Evolutionary conservation across 75 land plant species (phyloP).

Genomic region (Isoetes taiwanensis): DNA sequence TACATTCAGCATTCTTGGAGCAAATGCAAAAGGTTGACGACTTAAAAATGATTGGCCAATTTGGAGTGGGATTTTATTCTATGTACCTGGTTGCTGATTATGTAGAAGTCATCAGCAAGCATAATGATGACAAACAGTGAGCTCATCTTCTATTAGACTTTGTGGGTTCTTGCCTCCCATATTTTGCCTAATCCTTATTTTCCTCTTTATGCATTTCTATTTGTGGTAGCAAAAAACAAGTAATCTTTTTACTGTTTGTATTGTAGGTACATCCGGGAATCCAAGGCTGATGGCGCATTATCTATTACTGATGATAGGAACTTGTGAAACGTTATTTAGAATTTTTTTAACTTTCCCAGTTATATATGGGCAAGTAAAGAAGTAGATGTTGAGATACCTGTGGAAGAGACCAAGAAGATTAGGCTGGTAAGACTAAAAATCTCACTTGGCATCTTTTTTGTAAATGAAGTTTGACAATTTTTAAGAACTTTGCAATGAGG

Average conservation of each 20-base stretch:
- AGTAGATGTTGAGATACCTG: slow-evolving; percentile 2
- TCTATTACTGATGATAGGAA: slow-evolving; percentile 2
- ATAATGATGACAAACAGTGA: slow-evolving; percentile 3
- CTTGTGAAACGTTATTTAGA: background rate
- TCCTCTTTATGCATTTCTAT: background rate
- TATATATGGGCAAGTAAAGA: background rate
- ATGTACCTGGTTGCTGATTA: slow-evolving; percentile 3
- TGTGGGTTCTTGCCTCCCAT: no score
- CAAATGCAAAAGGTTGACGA: background rate
- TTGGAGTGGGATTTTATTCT: slow-evolving; percentile 6
- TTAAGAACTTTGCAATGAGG: background rate
- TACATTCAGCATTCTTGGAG: background rate
- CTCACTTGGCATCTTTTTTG: background rate
- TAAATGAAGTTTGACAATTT: background rate
- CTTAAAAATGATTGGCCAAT: slow-evolving; percentile 4
- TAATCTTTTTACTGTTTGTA: background rate
- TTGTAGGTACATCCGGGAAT: slow-evolving; percentile 4
- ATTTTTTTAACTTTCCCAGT: background rate
- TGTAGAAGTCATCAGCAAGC: slow-evolving; percentile 4
- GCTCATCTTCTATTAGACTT: no score
- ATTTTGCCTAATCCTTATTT: no score
- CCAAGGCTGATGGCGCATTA: background rate
- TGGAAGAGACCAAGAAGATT: background rate
- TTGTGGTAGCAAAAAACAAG: background rate
- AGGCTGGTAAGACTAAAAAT: background rate